Percentiles rank a stretch among this genome's conserved stretches.
These are phyloP conservation scores for Verticillium longisporum DNA, from an alignment of 2,329 filamentous ascomycete species.

Conservation along the genomic window DNA sequence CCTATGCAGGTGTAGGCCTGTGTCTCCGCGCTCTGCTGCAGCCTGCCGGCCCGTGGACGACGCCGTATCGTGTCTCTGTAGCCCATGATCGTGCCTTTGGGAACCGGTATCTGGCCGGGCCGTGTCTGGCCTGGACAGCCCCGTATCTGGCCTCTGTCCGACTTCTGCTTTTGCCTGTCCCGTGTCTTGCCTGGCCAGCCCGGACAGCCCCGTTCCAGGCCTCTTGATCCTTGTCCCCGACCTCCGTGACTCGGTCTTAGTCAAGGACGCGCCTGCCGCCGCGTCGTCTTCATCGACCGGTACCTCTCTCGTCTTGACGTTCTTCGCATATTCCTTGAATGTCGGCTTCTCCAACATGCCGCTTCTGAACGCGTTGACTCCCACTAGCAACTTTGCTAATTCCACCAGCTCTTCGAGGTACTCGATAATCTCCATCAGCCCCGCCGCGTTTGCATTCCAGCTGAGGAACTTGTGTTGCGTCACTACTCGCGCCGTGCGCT, in stretches of 20 bases:
- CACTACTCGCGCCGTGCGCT: slow-evolving; percentile 33
- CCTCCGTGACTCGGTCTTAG: background rate
- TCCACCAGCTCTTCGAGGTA: slow-evolving; percentile 55
- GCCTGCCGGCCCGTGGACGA: background rate
- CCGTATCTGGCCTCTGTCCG: background rate
- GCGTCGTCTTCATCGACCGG: background rate
- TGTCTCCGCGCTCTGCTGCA: background rate
- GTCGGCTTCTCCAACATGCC: slow-evolving; percentile 45
- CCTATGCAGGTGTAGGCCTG: background rate
- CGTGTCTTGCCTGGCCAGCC: background rate
- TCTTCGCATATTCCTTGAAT: slow-evolving; percentile 34
- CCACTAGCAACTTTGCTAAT: slow-evolving; percentile 51
- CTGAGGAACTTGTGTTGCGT: slow-evolving; percentile 49
- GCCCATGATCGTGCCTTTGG: background rate
- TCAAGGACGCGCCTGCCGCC: background rate
- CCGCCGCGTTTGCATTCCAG: slow-evolving; percentile 52
- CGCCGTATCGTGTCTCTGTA: background rate
- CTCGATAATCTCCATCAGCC: slow-evolving; percentile 56
- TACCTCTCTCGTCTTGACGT: slow-evolving; percentile 14
- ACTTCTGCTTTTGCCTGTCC: background rate
- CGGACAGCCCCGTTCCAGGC: background rate
- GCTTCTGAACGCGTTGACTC: slow-evolving; percentile 51
- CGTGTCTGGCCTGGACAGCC: background rate
- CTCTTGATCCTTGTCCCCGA: background rate
- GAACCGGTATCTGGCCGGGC: too few relatives aligned